Conservation (phyloP, 73 alveolate species). For the Strombidium stylifer region DNA sequence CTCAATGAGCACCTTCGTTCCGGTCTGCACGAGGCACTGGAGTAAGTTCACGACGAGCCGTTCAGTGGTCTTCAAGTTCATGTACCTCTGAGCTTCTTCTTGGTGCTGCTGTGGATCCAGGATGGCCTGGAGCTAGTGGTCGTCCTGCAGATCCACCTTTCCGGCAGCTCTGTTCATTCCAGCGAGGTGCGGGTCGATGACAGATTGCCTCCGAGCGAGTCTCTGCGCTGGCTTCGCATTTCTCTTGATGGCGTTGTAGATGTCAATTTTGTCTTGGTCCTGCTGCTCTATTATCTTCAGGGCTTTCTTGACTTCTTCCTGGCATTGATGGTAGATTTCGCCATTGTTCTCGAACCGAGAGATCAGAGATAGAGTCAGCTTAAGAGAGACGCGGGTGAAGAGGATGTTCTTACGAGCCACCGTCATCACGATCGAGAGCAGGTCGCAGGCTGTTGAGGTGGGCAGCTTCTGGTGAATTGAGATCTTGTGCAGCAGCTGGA, state of each 20-base stretch:
- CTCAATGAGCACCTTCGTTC: no score
- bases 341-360: no score
- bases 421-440: constrained; percentile 20
- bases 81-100: neutral
- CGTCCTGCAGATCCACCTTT: neutral
- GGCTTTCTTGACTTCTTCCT: constrained; percentile 18
- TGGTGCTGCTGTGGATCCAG: neutral
- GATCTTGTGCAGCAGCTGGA: constrained; percentile 87
- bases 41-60: constrained; percentile 19
- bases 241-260: constrained; percentile 5
- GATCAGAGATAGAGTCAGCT: no score
- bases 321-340: constrained; percentile 49
- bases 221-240: no score
- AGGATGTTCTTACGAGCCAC: constrained; percentile 23
- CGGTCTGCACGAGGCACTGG: neutral
- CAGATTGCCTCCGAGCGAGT: constrained; percentile 2
- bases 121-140: no score
- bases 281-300: constrained; percentile 4
- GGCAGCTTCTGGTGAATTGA: constrained; percentile 73
- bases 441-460: constrained; percentile 58
- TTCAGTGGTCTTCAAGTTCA: constrained; percentile 10
- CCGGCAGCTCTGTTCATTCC: neutral
- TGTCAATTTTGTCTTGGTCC: neutral
- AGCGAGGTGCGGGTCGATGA: neutral
- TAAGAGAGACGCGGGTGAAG: constrained; percentile 44